phyloP scores from a whole-genome alignment of 139 green algal species.

The Micractinium conductrix region DNA sequence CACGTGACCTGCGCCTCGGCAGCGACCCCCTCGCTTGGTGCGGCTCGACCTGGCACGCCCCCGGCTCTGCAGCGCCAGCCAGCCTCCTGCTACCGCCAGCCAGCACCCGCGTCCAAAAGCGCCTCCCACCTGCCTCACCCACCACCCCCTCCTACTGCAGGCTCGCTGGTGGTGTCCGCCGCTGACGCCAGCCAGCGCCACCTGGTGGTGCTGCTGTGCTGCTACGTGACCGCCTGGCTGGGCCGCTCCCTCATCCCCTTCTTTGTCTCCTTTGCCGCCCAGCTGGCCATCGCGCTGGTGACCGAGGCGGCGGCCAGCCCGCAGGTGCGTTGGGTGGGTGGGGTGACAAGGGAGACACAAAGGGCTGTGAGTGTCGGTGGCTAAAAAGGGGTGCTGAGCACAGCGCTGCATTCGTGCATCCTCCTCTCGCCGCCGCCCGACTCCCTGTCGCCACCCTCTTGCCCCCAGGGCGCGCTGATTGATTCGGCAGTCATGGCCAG shows the following conservation, averaged over 20 bases:
- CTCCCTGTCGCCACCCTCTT: no score
- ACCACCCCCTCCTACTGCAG: neutral
- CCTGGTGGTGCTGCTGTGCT: neutral
- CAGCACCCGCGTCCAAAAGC: no score
- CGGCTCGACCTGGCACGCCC: neutral
- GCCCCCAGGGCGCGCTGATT: neutral
- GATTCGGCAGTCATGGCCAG: conserved; percentile 25
- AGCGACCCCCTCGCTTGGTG: no score
- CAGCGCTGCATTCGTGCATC: no score
- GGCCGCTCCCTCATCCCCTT: conserved; percentile 26
- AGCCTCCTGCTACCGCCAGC: no score
- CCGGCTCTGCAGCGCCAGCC: neutral
- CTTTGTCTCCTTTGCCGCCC: conserved; percentile 5
- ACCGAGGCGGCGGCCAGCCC: conserved; percentile 22
- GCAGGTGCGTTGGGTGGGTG: neutral
- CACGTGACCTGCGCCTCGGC: no score
- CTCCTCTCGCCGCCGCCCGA: no score
- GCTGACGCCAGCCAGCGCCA: conserved; percentile 21
- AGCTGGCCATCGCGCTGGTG: conserved; percentile 27
- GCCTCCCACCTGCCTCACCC: neutral
- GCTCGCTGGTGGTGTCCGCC: conserved; percentile 3
- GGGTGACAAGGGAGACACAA: no score
- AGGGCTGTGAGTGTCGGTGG: no score
- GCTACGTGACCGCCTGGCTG: neutral
- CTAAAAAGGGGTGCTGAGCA: no score